phyloP scores from a whole-genome alignment of 2,329 filamentous ascomycete species.

The Fusarium citri region DNA sequence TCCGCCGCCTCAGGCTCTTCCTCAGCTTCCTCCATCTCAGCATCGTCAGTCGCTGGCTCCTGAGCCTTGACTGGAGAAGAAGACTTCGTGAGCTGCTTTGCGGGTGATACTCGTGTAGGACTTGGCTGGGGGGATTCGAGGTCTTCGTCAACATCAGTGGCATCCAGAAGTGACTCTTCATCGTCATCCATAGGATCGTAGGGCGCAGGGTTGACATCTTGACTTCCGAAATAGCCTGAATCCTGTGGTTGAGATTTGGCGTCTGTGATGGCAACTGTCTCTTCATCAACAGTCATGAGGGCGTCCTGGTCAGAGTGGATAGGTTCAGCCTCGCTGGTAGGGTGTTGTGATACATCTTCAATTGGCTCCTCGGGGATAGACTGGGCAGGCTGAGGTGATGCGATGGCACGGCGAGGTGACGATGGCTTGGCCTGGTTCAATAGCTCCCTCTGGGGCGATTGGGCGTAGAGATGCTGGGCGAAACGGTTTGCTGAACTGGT shows the following conservation, averaged over 20 bases:
- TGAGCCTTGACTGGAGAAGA: conserved; percentile 52
- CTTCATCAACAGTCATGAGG: conserved; percentile 13
- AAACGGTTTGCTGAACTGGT: conserved; percentile 67
- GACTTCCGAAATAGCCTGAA: conserved; percentile 79
- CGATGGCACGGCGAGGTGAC: conserved; percentile 50
- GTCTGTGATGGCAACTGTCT: not conserved
- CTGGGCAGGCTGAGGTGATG: conserved; percentile 47
- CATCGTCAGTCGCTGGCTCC: not conserved
- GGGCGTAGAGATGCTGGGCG: conserved; percentile 60
- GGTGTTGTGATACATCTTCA: conserved; percentile 11
- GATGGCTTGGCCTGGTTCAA: conserved; percentile 51
- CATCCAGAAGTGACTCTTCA: conserved; percentile 35
- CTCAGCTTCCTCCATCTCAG: conserved; percentile 25
- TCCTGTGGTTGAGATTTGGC: conserved; percentile 55
- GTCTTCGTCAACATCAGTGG: conserved; percentile 29
- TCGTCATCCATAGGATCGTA: conserved; percentile 40
- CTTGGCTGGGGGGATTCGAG: conserved; percentile 37
- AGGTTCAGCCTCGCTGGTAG: conserved; percentile 6
- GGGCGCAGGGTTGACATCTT: conserved; percentile 52
- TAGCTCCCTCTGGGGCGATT: conserved; percentile 62
- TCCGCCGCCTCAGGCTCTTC: conserved; percentile 21
- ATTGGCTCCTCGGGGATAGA: conserved; percentile 18
- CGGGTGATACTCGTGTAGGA: conserved; percentile 35
- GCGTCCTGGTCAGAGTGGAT: conserved; percentile 25
- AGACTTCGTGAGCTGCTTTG: conserved; percentile 1